Evolutionary conservation across 495 filamentous ascomycete species (phyloP), one percentile per base, ranked within the genome.

Genomic region (Haplographium delicatum): DNA sequence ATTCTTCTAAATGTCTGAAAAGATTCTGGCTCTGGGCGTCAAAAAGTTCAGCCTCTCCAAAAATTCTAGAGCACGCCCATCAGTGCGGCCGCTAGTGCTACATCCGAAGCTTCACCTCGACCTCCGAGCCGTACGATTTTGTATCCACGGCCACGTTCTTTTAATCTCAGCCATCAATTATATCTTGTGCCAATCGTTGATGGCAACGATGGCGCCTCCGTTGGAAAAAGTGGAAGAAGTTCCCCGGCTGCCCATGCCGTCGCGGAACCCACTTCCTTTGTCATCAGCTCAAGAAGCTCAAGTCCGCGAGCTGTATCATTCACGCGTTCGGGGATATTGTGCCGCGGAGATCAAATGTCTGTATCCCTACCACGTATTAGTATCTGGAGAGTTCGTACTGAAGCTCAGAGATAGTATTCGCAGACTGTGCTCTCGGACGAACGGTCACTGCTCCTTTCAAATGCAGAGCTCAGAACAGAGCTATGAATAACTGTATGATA

Each of bases 401-500:
- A 39, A 39, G 19, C 7, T 48, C 31, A 24, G 28, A 34, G 45
- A n/a, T 43, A 57, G 53, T 48, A 47, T 61, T 97, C 67, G 93
- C 94, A 38, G 77, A 85, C 62, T 98, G 93, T 74, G 90, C 91
- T 22, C 75, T 80, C 28, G 82, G 81, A 65, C 85, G 88, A 46
- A 97, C 94, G 9, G 73, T 96, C 58, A 85, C 83, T 27, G 85
- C 88, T 15, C 83, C 87, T 2, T 96, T 89, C 78, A 75, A 81
- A 13, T 98, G 93, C 70, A 85, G 89, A 23, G 65, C 70, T 7
- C 74, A 90, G 57, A 85, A 86, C 35, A 78, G 83, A 28, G 73
- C 80, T 18, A 98, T 98, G 93, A 97, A 97, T 69, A 74, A 69
- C 44, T 98, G 93, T 70, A 96, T 98, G 91, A 66, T 90, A 45